A percentile compares a stretch with the other conserved stretches of the same genome.
Conservation (phyloP, 1,284 basidiomycete genomes). For the Sporisorium sorghi region DNA sequence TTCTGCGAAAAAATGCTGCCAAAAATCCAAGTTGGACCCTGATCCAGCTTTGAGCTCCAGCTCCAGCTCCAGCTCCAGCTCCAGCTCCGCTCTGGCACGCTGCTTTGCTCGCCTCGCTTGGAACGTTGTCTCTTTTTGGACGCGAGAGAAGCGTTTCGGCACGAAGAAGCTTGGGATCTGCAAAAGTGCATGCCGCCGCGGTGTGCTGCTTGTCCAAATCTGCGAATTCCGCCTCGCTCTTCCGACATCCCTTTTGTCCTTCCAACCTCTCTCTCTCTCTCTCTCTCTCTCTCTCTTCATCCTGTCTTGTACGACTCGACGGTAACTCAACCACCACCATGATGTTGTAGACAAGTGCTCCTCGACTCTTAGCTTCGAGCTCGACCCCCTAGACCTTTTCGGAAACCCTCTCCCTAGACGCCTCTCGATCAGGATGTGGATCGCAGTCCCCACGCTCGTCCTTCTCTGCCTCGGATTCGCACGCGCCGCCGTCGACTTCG, state of each 20-base stretch:
- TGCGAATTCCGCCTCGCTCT: background rate
- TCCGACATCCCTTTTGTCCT: background rate
- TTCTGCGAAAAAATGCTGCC: too few species aligned
- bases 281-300: too few species aligned
- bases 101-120: too few species aligned
- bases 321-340: background rate
- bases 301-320: background rate
- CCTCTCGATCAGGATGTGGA: conserved; percentile 13
- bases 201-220: conserved; percentile 12
- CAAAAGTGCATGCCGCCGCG: background rate
- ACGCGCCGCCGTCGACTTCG: conserved; percentile 25
- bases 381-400: background rate
- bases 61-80: too few species aligned
- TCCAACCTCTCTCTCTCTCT: background rate
- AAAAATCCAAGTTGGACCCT: background rate
- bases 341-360: background rate
- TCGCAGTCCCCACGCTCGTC: background rate
- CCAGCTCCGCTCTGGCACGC: too few species aligned
- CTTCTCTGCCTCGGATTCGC: background rate
- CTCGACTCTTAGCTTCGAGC: background rate
- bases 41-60: background rate
- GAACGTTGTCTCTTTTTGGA: background rate
- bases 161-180: background rate
- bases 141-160: background rate
- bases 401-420: background rate